phyloP scores from a whole-genome alignment of 176 grass and related monocot genomes.

The Microstegium vimineum region DNA sequence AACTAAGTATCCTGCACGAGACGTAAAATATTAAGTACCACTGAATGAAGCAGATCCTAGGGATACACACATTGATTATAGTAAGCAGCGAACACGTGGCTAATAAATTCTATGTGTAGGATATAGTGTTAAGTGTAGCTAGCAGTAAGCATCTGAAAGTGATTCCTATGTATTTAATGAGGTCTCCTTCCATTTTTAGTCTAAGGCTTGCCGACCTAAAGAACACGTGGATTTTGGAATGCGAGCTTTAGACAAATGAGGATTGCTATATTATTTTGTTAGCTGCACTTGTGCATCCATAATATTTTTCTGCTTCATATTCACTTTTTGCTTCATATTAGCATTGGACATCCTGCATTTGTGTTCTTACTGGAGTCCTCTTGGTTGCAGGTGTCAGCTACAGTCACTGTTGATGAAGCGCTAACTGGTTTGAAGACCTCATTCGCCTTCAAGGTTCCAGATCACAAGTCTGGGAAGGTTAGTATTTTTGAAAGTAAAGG shows the following conservation, averaged over 20 bases:
- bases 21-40: background rate
- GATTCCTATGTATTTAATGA: background rate
- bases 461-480: conserved; percentile 89
- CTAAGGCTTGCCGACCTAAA: background rate
- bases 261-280: background rate
- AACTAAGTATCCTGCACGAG: background rate
- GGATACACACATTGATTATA: background rate
- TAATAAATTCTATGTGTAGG: background rate
- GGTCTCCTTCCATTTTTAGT: background rate
- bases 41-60: background rate
- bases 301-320: conserved; percentile 2
- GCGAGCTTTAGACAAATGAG: background rate
- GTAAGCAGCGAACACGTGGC: background rate
- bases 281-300: background rate
- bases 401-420: conserved; percentile 69
- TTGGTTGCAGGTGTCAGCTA: conserved; percentile 61
- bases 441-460: conserved; percentile 77
- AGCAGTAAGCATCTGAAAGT: background rate
- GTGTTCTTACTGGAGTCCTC: conserved; percentile 30
- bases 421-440: conserved; percentile 64
- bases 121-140: background rate
- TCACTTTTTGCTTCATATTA: background rate
- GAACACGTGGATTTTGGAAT: background rate
- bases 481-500: conserved; percentile 2
- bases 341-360: background rate